Evolutionary conservation across 2,329 filamentous ascomycete species (phyloP).

Genomic region (Penicillium sp.): DNA sequence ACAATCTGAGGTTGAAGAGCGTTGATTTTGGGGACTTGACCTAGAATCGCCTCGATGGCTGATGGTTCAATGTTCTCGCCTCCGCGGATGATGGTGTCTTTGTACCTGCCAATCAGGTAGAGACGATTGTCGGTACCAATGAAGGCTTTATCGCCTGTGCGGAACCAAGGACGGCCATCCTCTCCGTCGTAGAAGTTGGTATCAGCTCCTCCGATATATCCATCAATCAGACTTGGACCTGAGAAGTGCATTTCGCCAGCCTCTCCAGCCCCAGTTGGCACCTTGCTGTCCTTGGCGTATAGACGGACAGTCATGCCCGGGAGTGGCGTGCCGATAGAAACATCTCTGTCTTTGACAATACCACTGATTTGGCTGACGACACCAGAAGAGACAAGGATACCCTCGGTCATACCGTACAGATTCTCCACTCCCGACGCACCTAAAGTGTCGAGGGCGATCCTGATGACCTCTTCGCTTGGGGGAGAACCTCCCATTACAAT

Average conservation of each 20-base stretch:
- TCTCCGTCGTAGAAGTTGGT: conserved; percentile 11
- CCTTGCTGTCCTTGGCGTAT: neutral
- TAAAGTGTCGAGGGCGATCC: conserved; percentile 7
- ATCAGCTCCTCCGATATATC: conserved; percentile 8
- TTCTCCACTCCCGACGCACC: conserved; percentile 13
- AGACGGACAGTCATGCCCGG: conserved; percentile 1
- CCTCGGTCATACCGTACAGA: conserved; percentile 16
- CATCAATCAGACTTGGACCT: conserved; percentile 4
- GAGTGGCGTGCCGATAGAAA: neutral
- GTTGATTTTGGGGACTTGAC: conserved; percentile 4
- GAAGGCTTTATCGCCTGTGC: conserved; percentile 16
- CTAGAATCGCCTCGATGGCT: conserved; percentile 12
- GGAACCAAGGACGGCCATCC: conserved; percentile 13
- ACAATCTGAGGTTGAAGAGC: conserved; percentile 12
- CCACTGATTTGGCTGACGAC: neutral
- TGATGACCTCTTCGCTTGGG: conserved; percentile 12
- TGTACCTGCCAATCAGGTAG: conserved; percentile 16
- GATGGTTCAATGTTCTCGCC: conserved; percentile 18
- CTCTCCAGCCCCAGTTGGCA: neutral
- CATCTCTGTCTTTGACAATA: neutral
- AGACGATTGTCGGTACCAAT: conserved; percentile 11
- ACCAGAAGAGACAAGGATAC: neutral
- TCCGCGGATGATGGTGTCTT: conserved; percentile 19
- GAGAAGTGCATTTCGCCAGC: conserved; percentile 9
- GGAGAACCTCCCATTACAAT: conserved; percentile 11